Evolutionary conservation across 768 basidiomycete species (phyloP), one percentile per base, ranked within the genome.

Genomic region (Serendipita sp.): DNA sequence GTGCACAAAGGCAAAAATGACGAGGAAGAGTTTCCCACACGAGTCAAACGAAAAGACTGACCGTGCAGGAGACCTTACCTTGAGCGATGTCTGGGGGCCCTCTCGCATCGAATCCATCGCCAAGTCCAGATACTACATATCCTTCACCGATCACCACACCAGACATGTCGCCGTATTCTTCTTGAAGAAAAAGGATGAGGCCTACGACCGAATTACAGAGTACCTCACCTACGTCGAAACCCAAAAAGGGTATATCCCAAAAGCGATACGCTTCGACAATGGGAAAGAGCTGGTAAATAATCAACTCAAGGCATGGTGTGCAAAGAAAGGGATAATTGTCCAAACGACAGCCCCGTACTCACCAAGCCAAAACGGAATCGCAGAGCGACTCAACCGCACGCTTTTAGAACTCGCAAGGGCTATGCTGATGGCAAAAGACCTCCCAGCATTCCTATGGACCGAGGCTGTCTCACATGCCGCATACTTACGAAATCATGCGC

Each of bases 291-390:
- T 78, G 54, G 65, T 73, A n/a, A 73, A 72, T 5, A 68, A 74
- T 0, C 72, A 73, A 4, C 75, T 82, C 34, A 67, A 66, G 2
- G 1, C 62, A 0, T 70, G 76, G 54, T 70, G 79, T 0, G 68
- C 73, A 1, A 58, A 63, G 0, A 69, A 73, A 5, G 82, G 82
- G n/a, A 66, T 69, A 3, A 56, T 68, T 54, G 65, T 65, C 7
- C 53, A 71, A 24, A 69, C 63, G 62, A 75, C 73, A 0, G 73
- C 73, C 0, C 71, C 74, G 0, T 70, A 78, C 67, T 77, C 74
- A 5, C 77, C 75, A n/a, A 72, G 72, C 0, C 76, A 79, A 45
- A 81, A 81, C 64, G 77, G 80, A 0, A 67, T 80, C 11, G 75
- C 77, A 0, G 77, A 81, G 68, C 69, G 74, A 5, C 67, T 71